Conservation (phyloP, 805 yeast species). For the Kodamaea laetipori region DNA sequence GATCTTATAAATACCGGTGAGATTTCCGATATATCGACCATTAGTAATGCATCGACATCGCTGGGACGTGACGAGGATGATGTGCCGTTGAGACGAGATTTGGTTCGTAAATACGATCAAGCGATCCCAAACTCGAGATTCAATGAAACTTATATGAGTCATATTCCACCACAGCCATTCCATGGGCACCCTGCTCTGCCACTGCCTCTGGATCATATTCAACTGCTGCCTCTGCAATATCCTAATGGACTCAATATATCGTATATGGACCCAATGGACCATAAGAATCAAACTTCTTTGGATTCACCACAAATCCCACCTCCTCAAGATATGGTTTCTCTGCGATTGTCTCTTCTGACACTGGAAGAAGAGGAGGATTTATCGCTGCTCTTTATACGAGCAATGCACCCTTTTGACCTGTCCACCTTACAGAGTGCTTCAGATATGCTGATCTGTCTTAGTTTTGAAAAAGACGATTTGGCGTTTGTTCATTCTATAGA, state of each 20-base stretch:
- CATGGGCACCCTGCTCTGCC: background rate
- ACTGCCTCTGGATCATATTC: background rate
- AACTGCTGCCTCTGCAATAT: conserved; percentile 1
- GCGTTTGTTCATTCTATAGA: conserved; percentile 80
- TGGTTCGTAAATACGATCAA: conserved; percentile 15
- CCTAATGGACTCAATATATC: conserved; percentile 24
- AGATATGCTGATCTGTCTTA: conserved; percentile 72
- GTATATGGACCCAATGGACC: conserved; percentile 15
- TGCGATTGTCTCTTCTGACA: conserved; percentile 10
- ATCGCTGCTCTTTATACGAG: conserved; percentile 55
- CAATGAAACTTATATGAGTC: background rate
- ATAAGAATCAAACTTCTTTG: background rate
- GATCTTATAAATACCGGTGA: conserved; percentile 15
- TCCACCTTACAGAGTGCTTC: conserved; percentile 60
- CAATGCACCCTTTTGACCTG: conserved; percentile 61
- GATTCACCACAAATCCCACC: conserved; percentile 7
- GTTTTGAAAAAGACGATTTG: conserved; percentile 67
- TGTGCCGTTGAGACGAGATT: conserved; percentile 31
- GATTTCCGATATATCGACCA: conserved; percentile 24
- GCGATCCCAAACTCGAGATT: background rate
- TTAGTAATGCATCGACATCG: conserved; percentile 29
- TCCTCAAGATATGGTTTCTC: conserved; percentile 5
- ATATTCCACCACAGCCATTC: background rate
- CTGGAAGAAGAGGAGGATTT: conserved; percentile 42
- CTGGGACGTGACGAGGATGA: conserved; percentile 26